These are phyloP conservation scores for Xanthoconium separans DNA, from an alignment of 1,284 basidiomycete genomes.

Conservation along the genomic window DNA sequence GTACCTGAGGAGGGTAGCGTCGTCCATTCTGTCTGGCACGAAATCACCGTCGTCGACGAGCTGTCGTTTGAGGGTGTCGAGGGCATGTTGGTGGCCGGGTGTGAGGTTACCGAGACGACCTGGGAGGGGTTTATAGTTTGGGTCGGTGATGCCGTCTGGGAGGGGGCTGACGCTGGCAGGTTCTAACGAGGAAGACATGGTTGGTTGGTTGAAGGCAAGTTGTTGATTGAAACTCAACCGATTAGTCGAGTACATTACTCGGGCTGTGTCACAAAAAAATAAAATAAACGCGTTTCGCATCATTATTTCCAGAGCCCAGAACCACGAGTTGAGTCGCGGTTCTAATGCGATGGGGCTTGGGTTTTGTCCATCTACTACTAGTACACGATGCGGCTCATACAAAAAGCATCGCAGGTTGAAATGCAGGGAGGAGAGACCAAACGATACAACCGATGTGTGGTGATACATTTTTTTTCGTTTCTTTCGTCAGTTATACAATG, in stretches of 20 bases:
- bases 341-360: slow-evolving; percentile 34
- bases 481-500: slow-evolving; percentile 40
- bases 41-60: slow-evolving; percentile 62
- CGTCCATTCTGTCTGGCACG: slow-evolving; percentile 75
- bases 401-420: slow-evolving; percentile 38
- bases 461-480: slow-evolving; percentile 11
- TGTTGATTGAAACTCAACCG: slow-evolving; percentile 11
- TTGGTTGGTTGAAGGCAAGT: slow-evolving; percentile 15
- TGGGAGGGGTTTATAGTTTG: slow-evolving; percentile 67
- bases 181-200: slow-evolving; percentile 28
- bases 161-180: slow-evolving; percentile 50
- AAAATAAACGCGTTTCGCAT: slow-evolving; percentile 25
- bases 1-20: slow-evolving; percentile 74
- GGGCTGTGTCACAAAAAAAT: background rate
- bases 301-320: slow-evolving; percentile 35
- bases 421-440: slow-evolving; percentile 28
- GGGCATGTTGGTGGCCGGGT: slow-evolving; percentile 65
- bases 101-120: slow-evolving; percentile 85
- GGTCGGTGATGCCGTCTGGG: slow-evolving; percentile 63
- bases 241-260: slow-evolving; percentile 5
- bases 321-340: slow-evolving; percentile 33
- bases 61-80: slow-evolving; percentile 72
- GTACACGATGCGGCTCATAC: slow-evolving; percentile 31
- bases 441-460: background rate
- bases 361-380: slow-evolving; percentile 25